Evolutionary conservation across 352 stramenopile species (phyloP), one percentile per base, ranked within the genome.

Genomic region (Pythium oligandrum): DNA sequence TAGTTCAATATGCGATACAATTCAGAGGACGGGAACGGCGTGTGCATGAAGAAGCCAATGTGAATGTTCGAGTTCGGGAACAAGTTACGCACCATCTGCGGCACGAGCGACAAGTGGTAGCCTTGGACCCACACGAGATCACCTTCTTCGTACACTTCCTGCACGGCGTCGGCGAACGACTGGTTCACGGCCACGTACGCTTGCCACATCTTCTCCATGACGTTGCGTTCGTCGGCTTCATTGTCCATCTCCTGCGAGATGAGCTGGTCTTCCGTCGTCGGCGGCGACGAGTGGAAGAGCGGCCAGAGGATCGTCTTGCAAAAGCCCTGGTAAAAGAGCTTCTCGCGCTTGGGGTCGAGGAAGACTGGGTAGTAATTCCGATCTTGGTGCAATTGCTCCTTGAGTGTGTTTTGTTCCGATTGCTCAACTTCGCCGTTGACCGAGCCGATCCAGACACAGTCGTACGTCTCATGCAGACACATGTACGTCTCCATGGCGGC

Each of bases 351-450:
- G 11, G 86, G 69, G 52, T 93, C 81, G 6, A 97, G 53, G 63
- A 96, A 95, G n/a, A 97, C 84, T 3, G 88, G 88, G 48, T 83
- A 93, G 59, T 93, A 96, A 35, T 91, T 93, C 62, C 98, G 96
- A 37, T 89, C 74, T 51, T 88, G 64, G 11, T 98, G 66, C 44
- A 96, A 56, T 39, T 97, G 86, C 51, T 95, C 77, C 44, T 83
- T 78, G 9, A 97, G 60, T 9, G 73, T 88, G 52, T 90, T 86
- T 59, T 90, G 78, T 45, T 96, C 86, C 40, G 71, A 83, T 3
- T 75, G 68, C 59, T 93, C 82, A 30, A 90, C 80, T 45, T 90
- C 82, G 33, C 82, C 82, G 48, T 93, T 79, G 45, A 90, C 79
- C 1, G 79, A 89, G 6, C 82, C 82, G 51, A 93, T 88, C 82